Conservation (phyloP, 768 basidiomycete genomes). For the Fistulinella prunicolor region DNA sequence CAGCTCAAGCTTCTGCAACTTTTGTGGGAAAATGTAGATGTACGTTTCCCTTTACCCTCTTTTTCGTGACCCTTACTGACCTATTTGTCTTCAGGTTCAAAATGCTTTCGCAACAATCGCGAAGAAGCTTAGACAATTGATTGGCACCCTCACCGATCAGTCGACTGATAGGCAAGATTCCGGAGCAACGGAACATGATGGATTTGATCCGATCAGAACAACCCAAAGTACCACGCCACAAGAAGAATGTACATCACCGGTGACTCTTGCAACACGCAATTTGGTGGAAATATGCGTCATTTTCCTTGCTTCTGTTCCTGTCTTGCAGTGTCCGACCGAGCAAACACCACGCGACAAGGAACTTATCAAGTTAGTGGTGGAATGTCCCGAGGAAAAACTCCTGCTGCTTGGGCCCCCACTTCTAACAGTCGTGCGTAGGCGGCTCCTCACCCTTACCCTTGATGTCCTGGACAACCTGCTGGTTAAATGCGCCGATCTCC, state of each 20-base stretch:
- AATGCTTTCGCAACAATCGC: slow-evolving; percentile 38
- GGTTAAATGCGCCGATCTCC: slow-evolving; percentile 49
- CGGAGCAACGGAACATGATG: slow-evolving; percentile 49
- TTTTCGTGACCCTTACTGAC: background rate
- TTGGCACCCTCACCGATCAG: slow-evolving; percentile 36
- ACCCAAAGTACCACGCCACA: slow-evolving; percentile 31
- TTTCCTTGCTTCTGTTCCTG: slow-evolving; percentile 61
- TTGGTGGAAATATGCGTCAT: slow-evolving; percentile 53
- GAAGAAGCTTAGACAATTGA: slow-evolving; percentile 37
- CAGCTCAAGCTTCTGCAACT: slow-evolving; percentile 46
- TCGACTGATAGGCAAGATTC: slow-evolving; percentile 14
- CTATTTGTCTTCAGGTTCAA: slow-evolving; percentile 45
- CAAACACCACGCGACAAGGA: slow-evolving; percentile 63
- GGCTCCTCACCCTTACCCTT: slow-evolving; percentile 50
- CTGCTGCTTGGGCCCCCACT: slow-evolving; percentile 55
- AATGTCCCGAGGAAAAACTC: slow-evolving; percentile 53
- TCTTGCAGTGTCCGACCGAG: slow-evolving; percentile 55
- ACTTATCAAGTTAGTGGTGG: slow-evolving; percentile 50
- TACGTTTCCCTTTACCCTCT: slow-evolving; percentile 34
- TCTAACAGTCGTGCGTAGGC: slow-evolving; percentile 51
- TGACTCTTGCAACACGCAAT: slow-evolving; percentile 30
- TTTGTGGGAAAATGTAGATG: slow-evolving; percentile 67
- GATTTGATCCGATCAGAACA: slow-evolving; percentile 53
- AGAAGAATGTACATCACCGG: slow-evolving; percentile 27
- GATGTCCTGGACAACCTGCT: slow-evolving; percentile 54